Conservation (phyloP, 805 yeast genomes). For the Saturnispora serradocipensis region DNA sequence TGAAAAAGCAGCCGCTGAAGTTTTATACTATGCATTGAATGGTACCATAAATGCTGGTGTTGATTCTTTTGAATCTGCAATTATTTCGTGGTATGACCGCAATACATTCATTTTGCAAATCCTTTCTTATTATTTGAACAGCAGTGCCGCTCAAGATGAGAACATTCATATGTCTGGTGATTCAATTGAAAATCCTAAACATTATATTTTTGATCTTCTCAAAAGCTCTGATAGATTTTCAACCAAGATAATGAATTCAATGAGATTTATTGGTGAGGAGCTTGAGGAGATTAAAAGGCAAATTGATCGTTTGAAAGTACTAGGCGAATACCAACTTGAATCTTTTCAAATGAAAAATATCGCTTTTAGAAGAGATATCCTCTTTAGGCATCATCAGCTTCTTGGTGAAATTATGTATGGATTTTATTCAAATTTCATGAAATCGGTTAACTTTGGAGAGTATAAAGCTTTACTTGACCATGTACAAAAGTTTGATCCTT, state of each 20-base stretch:
- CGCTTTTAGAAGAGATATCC: constrained; percentile 50
- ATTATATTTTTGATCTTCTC: not conserved
- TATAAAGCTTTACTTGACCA: constrained; percentile 36
- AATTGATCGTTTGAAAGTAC: constrained; percentile 42
- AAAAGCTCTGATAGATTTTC: not conserved
- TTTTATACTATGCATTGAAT: constrained; percentile 41
- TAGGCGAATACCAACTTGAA: constrained; percentile 38
- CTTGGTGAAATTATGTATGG: constrained; percentile 59
- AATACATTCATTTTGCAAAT: constrained; percentile 67
- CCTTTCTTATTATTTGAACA: constrained; percentile 30
- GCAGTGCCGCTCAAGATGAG: not conserved
- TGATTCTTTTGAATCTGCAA: constrained; percentile 49
- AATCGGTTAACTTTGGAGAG: constrained; percentile 26
- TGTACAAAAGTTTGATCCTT: constrained; percentile 39
- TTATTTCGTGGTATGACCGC: constrained; percentile 58
- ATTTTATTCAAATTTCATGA: constrained; percentile 25
- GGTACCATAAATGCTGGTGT: constrained; percentile 33
- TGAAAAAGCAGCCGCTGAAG: constrained; percentile 66
- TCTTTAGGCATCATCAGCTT: constrained; percentile 59
- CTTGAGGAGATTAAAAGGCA: constrained; percentile 44
- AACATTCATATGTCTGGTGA: not conserved
- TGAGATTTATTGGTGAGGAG: constrained; percentile 48
- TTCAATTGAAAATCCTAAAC: not conserved
- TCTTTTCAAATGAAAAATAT: constrained; percentile 39
- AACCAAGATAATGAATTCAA: constrained; percentile 35